Percentiles rank a stretch among this genome's conserved stretches.
Conservation (phyloP, 2,329 filamentous ascomycete genomes). For the Colletotrichum filicis region DNA sequence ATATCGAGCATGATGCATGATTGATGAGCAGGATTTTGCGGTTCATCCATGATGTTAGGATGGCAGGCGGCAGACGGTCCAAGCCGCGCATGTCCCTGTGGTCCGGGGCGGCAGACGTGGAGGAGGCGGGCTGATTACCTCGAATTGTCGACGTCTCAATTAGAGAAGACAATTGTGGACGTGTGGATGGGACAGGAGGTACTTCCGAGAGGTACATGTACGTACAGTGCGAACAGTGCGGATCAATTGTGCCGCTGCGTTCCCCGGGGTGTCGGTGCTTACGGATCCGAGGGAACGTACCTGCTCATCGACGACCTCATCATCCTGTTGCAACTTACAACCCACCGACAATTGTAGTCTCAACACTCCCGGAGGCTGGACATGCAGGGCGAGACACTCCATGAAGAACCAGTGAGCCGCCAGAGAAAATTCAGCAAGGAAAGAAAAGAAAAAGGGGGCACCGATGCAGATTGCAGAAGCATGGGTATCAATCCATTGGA, state of each 20-base stretch:
- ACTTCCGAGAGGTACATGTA: neutral
- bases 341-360: neutral
- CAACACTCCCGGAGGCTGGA: neutral
- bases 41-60: neutral
- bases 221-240: neutral
- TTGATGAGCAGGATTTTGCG: neutral
- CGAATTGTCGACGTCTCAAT: slow-evolving; percentile 18
- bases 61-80: slow-evolving; percentile 21
- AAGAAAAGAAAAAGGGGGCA: neutral
- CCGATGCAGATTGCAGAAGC: neutral
- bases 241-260: neutral
- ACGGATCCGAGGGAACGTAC: neutral
- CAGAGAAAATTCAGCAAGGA: neutral
- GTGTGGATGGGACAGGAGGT: neutral
- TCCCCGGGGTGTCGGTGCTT: neutral
- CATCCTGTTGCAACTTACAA: neutral
- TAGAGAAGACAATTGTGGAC: slow-evolving; percentile 8
- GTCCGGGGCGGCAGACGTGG: slow-evolving; percentile 5
- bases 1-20: neutral
- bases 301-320: neutral
- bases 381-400: neutral
- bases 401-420: neutral
- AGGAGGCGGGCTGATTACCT: slow-evolving; percentile 17
- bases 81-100: slow-evolving; percentile 11
- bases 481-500: neutral